Evolutionary conservation across 768 basidiomycete species (phyloP).

Genomic region (Mycena olivaceomarginata): DNA sequence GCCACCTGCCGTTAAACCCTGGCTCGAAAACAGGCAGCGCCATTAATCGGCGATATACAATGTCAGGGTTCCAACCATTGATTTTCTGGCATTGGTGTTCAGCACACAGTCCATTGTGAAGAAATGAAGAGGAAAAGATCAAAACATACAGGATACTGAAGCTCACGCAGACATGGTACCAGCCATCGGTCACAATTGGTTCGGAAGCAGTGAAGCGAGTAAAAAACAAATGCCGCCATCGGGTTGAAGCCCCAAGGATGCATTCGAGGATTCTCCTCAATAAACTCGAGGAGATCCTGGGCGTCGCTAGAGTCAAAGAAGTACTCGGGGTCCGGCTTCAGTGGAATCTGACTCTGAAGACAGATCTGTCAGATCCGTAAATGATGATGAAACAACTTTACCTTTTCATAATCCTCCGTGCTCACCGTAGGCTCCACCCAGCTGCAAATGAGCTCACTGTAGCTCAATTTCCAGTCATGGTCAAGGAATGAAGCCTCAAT

Average conservation of each 20-base stretch:
- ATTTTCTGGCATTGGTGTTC: background rate
- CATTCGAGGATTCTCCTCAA: background rate
- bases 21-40: background rate
- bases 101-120: background rate
- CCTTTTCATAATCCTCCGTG: background rate
- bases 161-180: background rate
- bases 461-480: background rate
- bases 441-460: background rate
- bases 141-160: background rate
- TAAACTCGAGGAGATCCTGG: background rate
- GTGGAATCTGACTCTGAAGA: background rate
- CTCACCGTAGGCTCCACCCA: background rate
- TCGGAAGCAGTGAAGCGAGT: background rate
- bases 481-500: background rate
- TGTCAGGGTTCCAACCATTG: background rate
- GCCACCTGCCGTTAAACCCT: no score
- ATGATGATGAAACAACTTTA: background rate
- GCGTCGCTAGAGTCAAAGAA: background rate
- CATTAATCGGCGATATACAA: background rate
- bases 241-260: slow-evolving; percentile 13
- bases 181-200: slow-evolving; percentile 11
- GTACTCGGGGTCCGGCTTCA: background rate
- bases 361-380: no score
- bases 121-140: background rate
- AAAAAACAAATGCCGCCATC: slow-evolving; percentile 1